These are phyloP conservation scores for Andrographis paniculata DNA, from an alignment of 305 asterid genomes.

Conservation along the genomic window DNA sequence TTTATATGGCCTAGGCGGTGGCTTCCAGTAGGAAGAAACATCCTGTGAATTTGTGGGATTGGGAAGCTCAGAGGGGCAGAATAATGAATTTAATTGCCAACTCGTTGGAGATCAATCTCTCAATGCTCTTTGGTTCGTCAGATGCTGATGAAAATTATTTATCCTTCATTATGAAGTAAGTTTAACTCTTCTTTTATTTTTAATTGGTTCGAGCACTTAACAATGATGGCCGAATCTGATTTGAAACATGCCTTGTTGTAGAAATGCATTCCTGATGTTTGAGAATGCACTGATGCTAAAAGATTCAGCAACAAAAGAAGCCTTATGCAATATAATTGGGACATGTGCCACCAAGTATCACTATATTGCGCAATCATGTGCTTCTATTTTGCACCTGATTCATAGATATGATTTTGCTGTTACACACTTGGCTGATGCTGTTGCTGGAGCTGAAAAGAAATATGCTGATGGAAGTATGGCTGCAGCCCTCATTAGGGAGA, in stretches of 20 bases:
- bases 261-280: constrained; percentile 65
- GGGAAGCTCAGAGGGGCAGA: constrained; percentile 77
- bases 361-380: constrained; percentile 71
- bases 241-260: constrained; percentile 27
- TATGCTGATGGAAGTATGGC: constrained; percentile 81
- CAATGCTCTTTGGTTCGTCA: constrained; percentile 77
- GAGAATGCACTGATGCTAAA: constrained; percentile 67
- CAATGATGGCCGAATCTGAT: constrained; percentile 22
- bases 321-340: constrained; percentile 78
- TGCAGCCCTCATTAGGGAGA: constrained; percentile 72
- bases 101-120: constrained; percentile 80
- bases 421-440: constrained; percentile 71
- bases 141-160: constrained; percentile 84
- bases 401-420: constrained; percentile 84
- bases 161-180: constrained; percentile 84
- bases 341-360: constrained; percentile 86
- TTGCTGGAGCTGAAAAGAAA: constrained; percentile 76
- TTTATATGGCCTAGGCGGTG: constrained; percentile 41
- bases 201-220: constrained; percentile 9
- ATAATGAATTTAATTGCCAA: constrained; percentile 72
- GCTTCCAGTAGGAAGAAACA: constrained; percentile 60
- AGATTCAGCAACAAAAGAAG: constrained; percentile 70
- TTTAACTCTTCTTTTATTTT: constrained; percentile 10
- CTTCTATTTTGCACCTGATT: constrained; percentile 76
- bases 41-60: constrained; percentile 62